Base-by-base conservation (phyloP, 257 asterid species). In the Eucommia ulmoides region DNA sequence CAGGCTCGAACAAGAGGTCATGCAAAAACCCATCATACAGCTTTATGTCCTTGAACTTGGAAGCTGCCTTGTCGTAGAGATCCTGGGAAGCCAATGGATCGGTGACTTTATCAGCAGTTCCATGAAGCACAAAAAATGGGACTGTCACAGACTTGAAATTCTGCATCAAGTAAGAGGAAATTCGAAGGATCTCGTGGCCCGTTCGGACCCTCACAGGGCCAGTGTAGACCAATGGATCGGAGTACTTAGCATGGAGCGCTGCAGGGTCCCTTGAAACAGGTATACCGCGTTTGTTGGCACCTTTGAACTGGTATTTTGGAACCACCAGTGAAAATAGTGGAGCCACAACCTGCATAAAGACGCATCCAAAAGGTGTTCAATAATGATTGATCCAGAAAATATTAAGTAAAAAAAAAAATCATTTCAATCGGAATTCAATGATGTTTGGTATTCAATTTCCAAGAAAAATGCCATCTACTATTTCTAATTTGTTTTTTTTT, bases 11-110 rank as follows among this genome's bases (percentile, higher is more conserved):
- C 41, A 91, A 81, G 50, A 91, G 99, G 68, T 91, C 96, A 42
- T 91, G 99, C 72, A 91, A 62, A 61, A 72, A 86, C 1, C 95
- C 99, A 22, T 91, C 95, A 19, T 91, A 91, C 18, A 91, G 95
- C 45, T 74, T 91, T n/a, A 91, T 91, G 74, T 91, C 72, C 68
- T 91, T 91, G 45, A 75, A 75, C 56, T 60, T 71, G 33, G 96
- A 86, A 0, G 96, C 79, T 15, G 99, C 96, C 69, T 71, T 82
- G 16, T 83, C 74, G 87, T 76, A 91, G 72, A 91, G 60, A 60
- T 83, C 99, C 69, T 79, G 87, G 22, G 99, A 91, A 50, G 99
- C 99, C 60, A 82, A 33, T 8, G 99, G 99, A 62, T 91, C 99
- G 4, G 99, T 91, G 50, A 91, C 95, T 60, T 84, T 72, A 62